Percentiles rank a stretch among this genome's conserved stretches.
These are phyloP conservation scores for Fusarium subglutinans DNA, from an alignment of 2,329 filamentous ascomycete species.

Conservation along the genomic window DNA sequence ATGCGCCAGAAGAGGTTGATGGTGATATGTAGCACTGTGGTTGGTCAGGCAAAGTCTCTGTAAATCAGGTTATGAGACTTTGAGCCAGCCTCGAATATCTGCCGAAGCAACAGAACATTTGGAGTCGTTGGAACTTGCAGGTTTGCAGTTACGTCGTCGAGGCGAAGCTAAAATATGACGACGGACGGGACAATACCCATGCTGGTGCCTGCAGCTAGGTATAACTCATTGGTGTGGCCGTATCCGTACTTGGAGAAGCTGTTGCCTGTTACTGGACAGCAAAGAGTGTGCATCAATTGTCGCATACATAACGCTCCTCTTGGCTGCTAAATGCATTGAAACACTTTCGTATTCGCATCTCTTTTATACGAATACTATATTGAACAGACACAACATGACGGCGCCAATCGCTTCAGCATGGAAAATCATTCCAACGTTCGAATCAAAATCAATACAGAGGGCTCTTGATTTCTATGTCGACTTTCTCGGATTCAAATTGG, in stretches of 20 bases:
- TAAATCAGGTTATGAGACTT: conserved; percentile 15
- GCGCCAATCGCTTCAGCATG: conserved; percentile 21
- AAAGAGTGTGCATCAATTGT: neutral
- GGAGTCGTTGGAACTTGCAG: conserved; percentile 3
- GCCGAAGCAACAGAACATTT: conserved; percentile 8
- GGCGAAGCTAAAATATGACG: conserved; percentile 30
- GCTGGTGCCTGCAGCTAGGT: conserved; percentile 13
- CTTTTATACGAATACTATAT: conserved; percentile 21
- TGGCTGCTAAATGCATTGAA: neutral
- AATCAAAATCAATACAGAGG: conserved; percentile 23
- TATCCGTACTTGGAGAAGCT: conserved; percentile 11
- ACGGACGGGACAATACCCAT: conserved; percentile 8
- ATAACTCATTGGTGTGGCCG: conserved; percentile 7
- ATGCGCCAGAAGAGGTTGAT: conserved; percentile 3
- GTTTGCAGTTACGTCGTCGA: conserved; percentile 2
- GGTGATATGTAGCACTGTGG: conserved; percentile 6
- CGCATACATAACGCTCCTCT: conserved; percentile 15
- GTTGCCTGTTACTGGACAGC: neutral
- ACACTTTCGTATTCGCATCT: conserved; percentile 28
- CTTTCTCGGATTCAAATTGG: conserved; percentile 18
- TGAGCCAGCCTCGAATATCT: conserved; percentile 7
- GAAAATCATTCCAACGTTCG: conserved; percentile 30
- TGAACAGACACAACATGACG: neutral
- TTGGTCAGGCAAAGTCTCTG: conserved; percentile 5
- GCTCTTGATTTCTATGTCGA: conserved; percentile 18